These are phyloP conservation scores for Trypanosoma vivax DNA, from an alignment of 208 protist species.

Conservation along the genomic window DNA sequence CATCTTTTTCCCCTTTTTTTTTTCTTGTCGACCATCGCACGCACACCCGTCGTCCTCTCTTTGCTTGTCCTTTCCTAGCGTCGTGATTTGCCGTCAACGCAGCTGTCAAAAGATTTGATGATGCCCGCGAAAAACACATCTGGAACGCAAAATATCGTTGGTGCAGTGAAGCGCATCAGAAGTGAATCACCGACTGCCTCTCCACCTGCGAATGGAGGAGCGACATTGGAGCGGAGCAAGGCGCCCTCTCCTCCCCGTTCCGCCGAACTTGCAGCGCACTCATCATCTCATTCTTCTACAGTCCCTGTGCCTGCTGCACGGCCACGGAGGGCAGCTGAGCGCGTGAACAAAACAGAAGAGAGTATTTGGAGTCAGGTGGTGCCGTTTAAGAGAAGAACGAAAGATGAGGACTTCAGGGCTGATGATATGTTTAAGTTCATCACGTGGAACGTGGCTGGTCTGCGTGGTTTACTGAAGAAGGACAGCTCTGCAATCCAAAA, in stretches of 20 bases:
- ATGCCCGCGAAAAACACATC: not conserved
- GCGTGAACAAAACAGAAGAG: slow-evolving; percentile 37
- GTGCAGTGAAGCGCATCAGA: slow-evolving; percentile 6
- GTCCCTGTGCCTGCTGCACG: not conserved
- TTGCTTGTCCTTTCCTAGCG: not conserved
- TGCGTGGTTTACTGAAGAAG: slow-evolving; percentile 82
- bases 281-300: too few relatives aligned
- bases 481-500: slow-evolving; percentile 36
- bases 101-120: not conserved
- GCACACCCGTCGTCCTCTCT: not conserved
- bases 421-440: slow-evolving; percentile 79
- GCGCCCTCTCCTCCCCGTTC: slow-evolving; percentile 4
- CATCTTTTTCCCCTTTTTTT: slow-evolving; percentile 1
- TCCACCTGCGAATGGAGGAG: not conserved
- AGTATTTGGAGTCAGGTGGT: slow-evolving; percentile 53
- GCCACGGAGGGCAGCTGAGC: not conserved
- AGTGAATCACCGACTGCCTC: slow-evolving; percentile 14
- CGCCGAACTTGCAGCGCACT: not conserved
- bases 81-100: not conserved
- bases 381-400: slow-evolving; percentile 53
- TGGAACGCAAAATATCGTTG: not conserved
- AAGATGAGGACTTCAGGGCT: slow-evolving; percentile 45
- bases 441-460: slow-evolving; percentile 91
- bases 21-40: not conserved
- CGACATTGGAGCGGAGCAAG: slow-evolving; percentile 1